phyloP scores from a whole-genome alignment of 2,329 filamentous ascomycete genomes.

The Didymella lethalis region DNA sequence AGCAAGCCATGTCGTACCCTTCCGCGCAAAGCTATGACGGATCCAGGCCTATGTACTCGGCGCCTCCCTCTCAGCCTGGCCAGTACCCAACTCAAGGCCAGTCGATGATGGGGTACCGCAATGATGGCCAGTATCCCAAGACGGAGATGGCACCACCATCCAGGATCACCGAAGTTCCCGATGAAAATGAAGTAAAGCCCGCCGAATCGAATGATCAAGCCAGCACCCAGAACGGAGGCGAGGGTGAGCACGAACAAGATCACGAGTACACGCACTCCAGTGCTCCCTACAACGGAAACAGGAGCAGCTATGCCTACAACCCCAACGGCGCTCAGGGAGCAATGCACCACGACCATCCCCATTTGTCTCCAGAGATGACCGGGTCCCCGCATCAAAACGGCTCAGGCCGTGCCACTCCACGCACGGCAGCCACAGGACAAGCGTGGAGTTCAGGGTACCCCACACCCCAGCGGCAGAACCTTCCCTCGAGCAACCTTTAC shows the following conservation, averaged over 20 bases:
- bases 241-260: constrained; percentile 77
- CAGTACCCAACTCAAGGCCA: constrained; percentile 72
- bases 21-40: constrained; percentile 76
- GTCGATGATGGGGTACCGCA: constrained; percentile 69
- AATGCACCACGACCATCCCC: constrained; percentile 74
- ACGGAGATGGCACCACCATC: constrained; percentile 88
- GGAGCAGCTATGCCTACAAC: constrained; percentile 79
- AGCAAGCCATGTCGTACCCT: constrained; percentile 82
- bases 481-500: constrained; percentile 82
- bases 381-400: constrained; percentile 83
- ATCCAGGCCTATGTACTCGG: constrained; percentile 80
- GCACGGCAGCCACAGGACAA: constrained; percentile 75
- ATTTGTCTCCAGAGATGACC: constrained; percentile 82
- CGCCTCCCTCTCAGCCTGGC: constrained; percentile 69
- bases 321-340: constrained; percentile 70
- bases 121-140: constrained; percentile 69
- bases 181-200: constrained; percentile 70
- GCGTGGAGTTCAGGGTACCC: constrained; percentile 76
- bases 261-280: constrained; percentile 87
- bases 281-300: constrained; percentile 73
- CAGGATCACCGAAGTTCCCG: constrained; percentile 66
- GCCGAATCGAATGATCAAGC: constrained; percentile 58
- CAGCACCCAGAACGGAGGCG: constrained; percentile 67
- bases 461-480: constrained; percentile 75
- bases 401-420: constrained; percentile 84